Evolutionary conservation across 1,139 yeast species (phyloP).

Genomic region (Scheffersomyces stambukii): DNA sequence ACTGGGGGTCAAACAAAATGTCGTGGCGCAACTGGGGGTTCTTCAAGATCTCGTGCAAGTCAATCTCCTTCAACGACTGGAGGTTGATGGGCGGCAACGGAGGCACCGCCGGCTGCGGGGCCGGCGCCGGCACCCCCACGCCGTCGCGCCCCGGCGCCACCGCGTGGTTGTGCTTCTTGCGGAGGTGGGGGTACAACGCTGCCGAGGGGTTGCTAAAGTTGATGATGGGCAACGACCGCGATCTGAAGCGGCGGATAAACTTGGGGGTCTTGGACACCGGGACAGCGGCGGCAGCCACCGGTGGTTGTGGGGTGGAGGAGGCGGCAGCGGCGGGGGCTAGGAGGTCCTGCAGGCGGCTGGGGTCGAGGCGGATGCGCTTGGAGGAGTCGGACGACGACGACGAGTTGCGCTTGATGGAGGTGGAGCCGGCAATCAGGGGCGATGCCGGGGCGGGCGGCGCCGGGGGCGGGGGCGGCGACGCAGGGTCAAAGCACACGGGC

Average conservation of each 20-base stretch:
- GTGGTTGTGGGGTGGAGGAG: slow-evolving; percentile 6
- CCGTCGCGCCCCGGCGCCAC: too few species aligned
- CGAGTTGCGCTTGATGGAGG: slow-evolving; percentile 11
- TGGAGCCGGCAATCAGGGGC: slow-evolving; percentile 6
- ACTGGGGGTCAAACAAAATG: slow-evolving; percentile 84
- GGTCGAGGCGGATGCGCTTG: slow-evolving; percentile 12
- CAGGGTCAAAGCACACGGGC: slow-evolving; percentile 29
- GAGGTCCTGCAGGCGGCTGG: background rate
- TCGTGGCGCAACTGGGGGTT: slow-evolving; percentile 94
- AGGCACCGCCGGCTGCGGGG: slow-evolving; percentile 19
- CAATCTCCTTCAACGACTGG: slow-evolving; percentile 81
- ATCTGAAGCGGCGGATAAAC: slow-evolving; percentile 36
- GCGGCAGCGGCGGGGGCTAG: slow-evolving; percentile 3
- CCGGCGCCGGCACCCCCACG: too few species aligned
- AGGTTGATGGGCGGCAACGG: slow-evolving; percentile 79
- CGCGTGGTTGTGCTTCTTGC: slow-evolving; percentile 11
- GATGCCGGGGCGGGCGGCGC: slow-evolving; percentile 2
- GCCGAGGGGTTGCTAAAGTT: slow-evolving; percentile 10
- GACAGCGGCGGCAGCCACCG: slow-evolving; percentile 1
- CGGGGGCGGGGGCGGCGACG: slow-evolving; percentile 4
- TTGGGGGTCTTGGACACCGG: slow-evolving; percentile 30
- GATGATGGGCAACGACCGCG: slow-evolving; percentile 43
- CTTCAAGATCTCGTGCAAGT: slow-evolving; percentile 80
- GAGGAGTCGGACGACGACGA: slow-evolving; percentile 11
- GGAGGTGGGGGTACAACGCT: slow-evolving; percentile 10